Evolutionary conservation across 75 land plant species (phyloP).

Genomic region (Ceratopteris richardii): DNA sequence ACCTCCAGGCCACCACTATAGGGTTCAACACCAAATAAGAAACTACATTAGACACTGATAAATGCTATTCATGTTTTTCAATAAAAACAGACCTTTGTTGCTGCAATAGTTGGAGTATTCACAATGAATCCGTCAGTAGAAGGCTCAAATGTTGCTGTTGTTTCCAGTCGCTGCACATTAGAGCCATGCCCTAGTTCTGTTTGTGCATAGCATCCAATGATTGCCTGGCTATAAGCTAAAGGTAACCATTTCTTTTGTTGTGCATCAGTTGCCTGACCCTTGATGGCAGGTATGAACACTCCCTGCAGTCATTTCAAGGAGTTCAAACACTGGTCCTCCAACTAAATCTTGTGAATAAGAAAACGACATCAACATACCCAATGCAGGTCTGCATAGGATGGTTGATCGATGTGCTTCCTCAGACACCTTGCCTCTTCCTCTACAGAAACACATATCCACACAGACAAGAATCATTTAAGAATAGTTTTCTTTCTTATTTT

Average conservation of each 20-base stretch:
- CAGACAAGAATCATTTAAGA: too few species aligned
- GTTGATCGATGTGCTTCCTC: slow-evolving; percentile 69
- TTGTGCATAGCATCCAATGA: slow-evolving; percentile 99
- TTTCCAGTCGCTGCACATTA: slow-evolving; percentile 99
- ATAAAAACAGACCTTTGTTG: slow-evolving; percentile 83
- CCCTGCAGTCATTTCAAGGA: slow-evolving; percentile 44
- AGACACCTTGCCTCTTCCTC: slow-evolving; percentile 77
- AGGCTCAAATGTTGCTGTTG: slow-evolving; percentile 93
- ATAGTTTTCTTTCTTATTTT: too few species aligned
- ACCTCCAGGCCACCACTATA: slow-evolving; percentile 99
- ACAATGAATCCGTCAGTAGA: slow-evolving; percentile 78
- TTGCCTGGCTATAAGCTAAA: slow-evolving; percentile 79
- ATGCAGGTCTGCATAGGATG: slow-evolving; percentile 80
- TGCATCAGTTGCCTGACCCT: slow-evolving; percentile 94
- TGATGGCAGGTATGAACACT: slow-evolving; percentile 92
- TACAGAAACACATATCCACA: too few species aligned
- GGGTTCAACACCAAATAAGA: slow-evolving; percentile 87
- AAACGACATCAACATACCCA: slow-evolving; percentile 51
- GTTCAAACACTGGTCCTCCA: not conserved
- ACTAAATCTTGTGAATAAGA: not conserved
- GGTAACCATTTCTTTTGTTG: slow-evolving; percentile 93
- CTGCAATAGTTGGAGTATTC: slow-evolving; percentile 81
- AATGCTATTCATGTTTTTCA: not conserved
- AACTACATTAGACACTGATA: slow-evolving; percentile 46
- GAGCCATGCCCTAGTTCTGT: slow-evolving; percentile 99